Percentiles rank a stretch among this genome's conserved stretches.
These are phyloP conservation scores for Croton laevigatus DNA, from an alignment of 441 rosid genomes.

Conservation along the genomic window DNA sequence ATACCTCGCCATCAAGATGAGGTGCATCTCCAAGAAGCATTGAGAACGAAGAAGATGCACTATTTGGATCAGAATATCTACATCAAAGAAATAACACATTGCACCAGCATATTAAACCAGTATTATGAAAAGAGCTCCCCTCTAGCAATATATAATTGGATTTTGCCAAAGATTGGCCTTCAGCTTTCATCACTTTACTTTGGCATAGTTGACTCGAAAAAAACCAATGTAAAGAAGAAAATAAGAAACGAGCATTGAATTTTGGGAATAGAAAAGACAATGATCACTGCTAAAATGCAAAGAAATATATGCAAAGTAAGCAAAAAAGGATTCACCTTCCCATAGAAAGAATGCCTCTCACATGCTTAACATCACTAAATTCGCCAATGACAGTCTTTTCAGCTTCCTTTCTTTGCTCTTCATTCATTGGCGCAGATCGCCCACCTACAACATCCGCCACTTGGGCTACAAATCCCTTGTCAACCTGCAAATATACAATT, in stretches of 20 bases:
- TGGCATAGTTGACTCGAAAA: background rate
- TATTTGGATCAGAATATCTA: conserved; percentile 81
- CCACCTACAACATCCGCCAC: conserved; percentile 84
- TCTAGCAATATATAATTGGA: background rate
- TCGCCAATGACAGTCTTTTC: conserved; percentile 73
- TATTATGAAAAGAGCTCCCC: background rate
- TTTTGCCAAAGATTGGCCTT: too few species aligned
- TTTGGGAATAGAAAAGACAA: background rate
- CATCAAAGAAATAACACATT: conserved; percentile 15
- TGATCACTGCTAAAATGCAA: background rate
- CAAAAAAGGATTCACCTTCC: conserved; percentile 55
- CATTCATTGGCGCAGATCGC: conserved; percentile 81
- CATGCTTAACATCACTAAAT: conserved; percentile 85
- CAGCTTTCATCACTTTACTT: background rate
- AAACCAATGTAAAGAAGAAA: background rate
- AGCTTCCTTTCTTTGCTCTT: conserved; percentile 69
- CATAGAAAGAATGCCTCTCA: conserved; percentile 91
- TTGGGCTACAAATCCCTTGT: conserved; percentile 93
- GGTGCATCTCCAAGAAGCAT: conserved; percentile 92
- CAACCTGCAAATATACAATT: conserved; percentile 51
- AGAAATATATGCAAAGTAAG: background rate
- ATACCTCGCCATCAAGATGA: conserved; percentile 85
- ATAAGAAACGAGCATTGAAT: background rate
- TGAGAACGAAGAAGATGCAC: conserved; percentile 85
- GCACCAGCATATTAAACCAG: conserved; percentile 4